Evolutionary conservation across 2,329 filamentous ascomycete genomes (phyloP), one percentile per base, ranked within the genome.

Genomic region (Penicillium hesseltinei): DNA sequence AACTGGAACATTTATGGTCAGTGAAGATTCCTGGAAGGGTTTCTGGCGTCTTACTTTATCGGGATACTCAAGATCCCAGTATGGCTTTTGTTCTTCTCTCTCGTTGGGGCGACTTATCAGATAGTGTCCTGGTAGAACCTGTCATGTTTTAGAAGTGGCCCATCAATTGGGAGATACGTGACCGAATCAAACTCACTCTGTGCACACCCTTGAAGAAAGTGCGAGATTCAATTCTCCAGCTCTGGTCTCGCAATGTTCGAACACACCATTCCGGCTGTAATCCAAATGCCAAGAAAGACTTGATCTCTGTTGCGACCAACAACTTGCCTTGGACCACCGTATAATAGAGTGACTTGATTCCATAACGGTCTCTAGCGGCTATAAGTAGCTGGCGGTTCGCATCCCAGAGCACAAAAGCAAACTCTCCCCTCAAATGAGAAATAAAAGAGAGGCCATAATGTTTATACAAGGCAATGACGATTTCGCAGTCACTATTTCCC

Each of bases 261-360:
- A 84, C 77, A 64, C 83, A 77, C 83, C 83, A 85, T 60, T 81
- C 75, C 0, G 81, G 77, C 62, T 76, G 64, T 81, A 81, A 81
- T 0, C 81, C 80, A 53, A 83, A 63, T 0, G 80, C 69, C 45
- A 80, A 61, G 63, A 84, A 82, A 0, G 79, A 81, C 64, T 85
- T 85, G 57, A 78, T 77, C 65, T 86, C 83, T 0, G 81, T 73
- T 6, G 81, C 80, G 0, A 84, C 66, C 13, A 84, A 66, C 4
- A 85, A 54, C 54, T 72, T 69, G 72, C 6, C 68, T 68, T 1
- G 74, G 61, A 1, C 77, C 57, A 0, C n/a, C 15, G 81, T 83
- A 70, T 78, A 84, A 56, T 82, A 80, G 19, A 85, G 72, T 2
- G 82, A 82, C 66, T 85, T 85, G 63, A 85, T 81, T 4, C 83